phyloP scores from a whole-genome alignment of 768 basidiomycete genomes.

The Hygrocybe punicea region DNA sequence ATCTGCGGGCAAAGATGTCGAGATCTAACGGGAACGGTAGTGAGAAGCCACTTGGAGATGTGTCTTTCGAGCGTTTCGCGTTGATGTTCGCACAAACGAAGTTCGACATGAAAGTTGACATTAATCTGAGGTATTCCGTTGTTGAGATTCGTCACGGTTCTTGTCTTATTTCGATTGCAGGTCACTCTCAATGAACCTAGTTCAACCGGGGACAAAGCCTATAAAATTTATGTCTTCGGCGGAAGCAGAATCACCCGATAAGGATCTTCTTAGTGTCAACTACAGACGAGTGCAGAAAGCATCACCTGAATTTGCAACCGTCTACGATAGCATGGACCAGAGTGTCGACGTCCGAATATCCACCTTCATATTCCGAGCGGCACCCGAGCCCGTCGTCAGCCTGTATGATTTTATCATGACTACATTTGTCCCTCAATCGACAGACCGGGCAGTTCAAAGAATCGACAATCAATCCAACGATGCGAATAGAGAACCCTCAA shows the following conservation, averaged over 20 bases:
- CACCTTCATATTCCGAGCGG: constrained; percentile 83
- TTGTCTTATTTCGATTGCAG: constrained; percentile 36
- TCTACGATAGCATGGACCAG: constrained; percentile 85
- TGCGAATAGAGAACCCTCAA: constrained; percentile 1
- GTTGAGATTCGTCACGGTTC: background rate
- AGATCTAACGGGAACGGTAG: constrained; percentile 57
- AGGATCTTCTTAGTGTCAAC: constrained; percentile 72
- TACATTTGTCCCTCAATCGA: constrained; percentile 73
- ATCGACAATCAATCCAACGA: constrained; percentile 2
- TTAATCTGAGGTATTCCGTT: constrained; percentile 65
- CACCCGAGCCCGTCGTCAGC: constrained; percentile 85
- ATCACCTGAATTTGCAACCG: constrained; percentile 79
- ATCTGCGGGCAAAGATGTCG: constrained; percentile 73
- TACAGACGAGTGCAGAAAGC: constrained; percentile 78
- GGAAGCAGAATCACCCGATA: constrained; percentile 38
- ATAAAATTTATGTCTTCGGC: constrained; percentile 67
- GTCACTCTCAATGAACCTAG: constrained; percentile 71
- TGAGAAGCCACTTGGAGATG: constrained; percentile 76
- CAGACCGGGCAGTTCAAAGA: constrained; percentile 3
- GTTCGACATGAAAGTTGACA: constrained; percentile 81
- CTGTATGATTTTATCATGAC: constrained; percentile 97
- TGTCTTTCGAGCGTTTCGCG: constrained; percentile 74
- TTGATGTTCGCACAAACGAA: constrained; percentile 72
- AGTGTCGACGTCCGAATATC: constrained; percentile 83
- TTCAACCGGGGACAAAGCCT: constrained; percentile 51